Conservation (phyloP, 75 land plant species). For the Cupressus sempervirens region DNA sequence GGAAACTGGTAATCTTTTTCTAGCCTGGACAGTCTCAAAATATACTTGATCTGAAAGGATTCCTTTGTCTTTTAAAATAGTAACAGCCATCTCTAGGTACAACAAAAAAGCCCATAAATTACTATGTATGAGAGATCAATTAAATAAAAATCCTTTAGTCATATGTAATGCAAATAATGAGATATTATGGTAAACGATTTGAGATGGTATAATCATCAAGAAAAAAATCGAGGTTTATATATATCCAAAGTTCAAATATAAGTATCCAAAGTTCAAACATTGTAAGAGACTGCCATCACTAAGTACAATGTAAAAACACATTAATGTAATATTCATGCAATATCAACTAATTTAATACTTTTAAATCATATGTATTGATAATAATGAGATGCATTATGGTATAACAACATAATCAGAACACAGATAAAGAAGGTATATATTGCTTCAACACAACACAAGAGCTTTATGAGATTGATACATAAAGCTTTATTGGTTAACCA, state of each 20-base stretch:
- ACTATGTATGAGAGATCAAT: not conserved
- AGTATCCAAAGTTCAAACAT: not conserved
- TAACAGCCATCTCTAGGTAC: constrained; percentile 8
- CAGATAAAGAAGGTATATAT: too few relatives aligned
- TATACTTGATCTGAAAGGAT: constrained; percentile 41
- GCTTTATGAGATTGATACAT: too few relatives aligned
- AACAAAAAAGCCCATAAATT: not conserved
- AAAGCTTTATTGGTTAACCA: too few relatives aligned
- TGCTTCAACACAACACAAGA: too few relatives aligned
- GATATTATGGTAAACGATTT: not conserved
- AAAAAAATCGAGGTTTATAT: not conserved
- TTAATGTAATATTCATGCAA: too few relatives aligned
- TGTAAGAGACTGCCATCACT: not conserved
- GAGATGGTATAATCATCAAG: not conserved
- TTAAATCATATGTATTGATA: too few relatives aligned
- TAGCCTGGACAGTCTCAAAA: constrained; percentile 48
- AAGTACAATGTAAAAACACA: too few relatives aligned
- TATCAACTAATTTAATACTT: too few relatives aligned
- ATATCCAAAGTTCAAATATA: not conserved
- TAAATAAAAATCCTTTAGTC: not conserved
- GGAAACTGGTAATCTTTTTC: constrained; percentile 53
- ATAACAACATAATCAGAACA: too few relatives aligned
- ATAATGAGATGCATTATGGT: too few relatives aligned
- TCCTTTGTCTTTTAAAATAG: not conserved
- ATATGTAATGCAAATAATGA: not conserved